A percentile compares a stretch with the other conserved stretches of the same genome.
These are phyloP conservation scores for Penicillium palitans DNA, from an alignment of 2,329 filamentous ascomycete species.

Conservation along the genomic window DNA sequence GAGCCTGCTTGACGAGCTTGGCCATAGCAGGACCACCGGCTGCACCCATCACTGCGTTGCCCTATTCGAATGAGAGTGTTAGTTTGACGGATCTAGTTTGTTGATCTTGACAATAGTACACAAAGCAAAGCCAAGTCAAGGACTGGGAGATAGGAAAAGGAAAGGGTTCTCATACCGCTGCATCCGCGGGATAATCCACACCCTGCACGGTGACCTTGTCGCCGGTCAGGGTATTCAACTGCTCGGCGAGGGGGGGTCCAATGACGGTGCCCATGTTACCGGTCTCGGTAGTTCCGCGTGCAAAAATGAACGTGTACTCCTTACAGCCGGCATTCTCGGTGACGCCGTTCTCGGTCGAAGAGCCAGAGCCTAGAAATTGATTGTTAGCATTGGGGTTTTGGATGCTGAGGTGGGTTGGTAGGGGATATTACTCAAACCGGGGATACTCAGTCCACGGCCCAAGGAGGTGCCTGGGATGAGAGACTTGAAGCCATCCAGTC, in stretches of 20 bases:
- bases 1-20: constrained; percentile 30
- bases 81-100: background rate
- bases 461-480: no score
- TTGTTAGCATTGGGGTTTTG: constrained; percentile 14
- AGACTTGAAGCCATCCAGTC: no score
- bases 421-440: constrained; percentile 4
- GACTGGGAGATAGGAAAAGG: background rate
- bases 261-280: constrained; percentile 47
- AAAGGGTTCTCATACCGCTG: constrained; percentile 15
- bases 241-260: constrained; percentile 38
- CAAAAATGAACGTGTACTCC: constrained; percentile 46
- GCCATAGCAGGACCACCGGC: constrained; percentile 35
- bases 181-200: constrained; percentile 34
- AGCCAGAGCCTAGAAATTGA: constrained; percentile 21
- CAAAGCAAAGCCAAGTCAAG: background rate
- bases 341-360: constrained; percentile 41
- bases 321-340: constrained; percentile 42
- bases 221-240: constrained; percentile 26
- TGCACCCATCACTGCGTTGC: constrained; percentile 29
- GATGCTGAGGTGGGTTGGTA: background rate
- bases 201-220: constrained; percentile 36
- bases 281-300: constrained; percentile 44
- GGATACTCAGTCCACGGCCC: background rate
- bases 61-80: constrained; percentile 16
- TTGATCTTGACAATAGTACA: background rate